Percentiles rank a stretch among this genome's conserved stretches.
These are phyloP conservation scores for Globisporangium solare DNA, from an alignment of 352 stramenopile species.

Conservation along the genomic window DNA sequence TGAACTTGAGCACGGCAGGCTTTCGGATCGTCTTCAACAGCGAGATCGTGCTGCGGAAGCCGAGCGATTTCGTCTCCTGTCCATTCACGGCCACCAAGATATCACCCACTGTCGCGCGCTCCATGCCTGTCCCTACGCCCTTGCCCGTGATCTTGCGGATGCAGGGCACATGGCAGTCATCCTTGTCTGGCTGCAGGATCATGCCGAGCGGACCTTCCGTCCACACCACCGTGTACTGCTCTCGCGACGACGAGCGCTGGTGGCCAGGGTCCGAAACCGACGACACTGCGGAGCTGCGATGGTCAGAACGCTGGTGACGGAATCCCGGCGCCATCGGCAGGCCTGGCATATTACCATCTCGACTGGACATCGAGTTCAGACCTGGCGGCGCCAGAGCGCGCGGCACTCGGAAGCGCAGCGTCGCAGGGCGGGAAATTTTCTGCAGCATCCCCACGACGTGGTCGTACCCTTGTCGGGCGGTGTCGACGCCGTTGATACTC, in stretches of 20 bases:
- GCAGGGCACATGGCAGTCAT: constrained; percentile 84
- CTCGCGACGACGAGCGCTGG: constrained; percentile 37
- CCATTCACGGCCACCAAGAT: constrained; percentile 82
- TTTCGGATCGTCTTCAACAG: constrained; percentile 85
- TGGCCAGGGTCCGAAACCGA: constrained; percentile 36
- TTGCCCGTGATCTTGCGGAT: constrained; percentile 88
- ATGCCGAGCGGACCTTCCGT: constrained; percentile 79
- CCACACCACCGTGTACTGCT: constrained; percentile 88
- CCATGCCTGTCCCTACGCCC: constrained; percentile 79
- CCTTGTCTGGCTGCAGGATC: constrained; percentile 82
- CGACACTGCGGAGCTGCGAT: constrained; percentile 25
- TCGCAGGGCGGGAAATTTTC: constrained; percentile 75
- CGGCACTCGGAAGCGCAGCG: constrained; percentile 78
- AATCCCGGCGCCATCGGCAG: constrained; percentile 31
- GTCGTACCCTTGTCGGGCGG: constrained; percentile 81
- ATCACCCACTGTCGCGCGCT: constrained; percentile 71
- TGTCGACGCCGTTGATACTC: constrained; percentile 86
- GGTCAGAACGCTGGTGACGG: constrained; percentile 14
- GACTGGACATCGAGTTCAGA: constrained; percentile 6
- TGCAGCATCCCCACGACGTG: constrained; percentile 78
- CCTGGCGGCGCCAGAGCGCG: constrained; percentile 28
- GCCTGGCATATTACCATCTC: neutral
- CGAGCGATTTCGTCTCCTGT: constrained; percentile 79
- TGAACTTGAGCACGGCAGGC: constrained; percentile 85
- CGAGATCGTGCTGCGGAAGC: constrained; percentile 82